Evolutionary conservation across 2,329 filamentous ascomycete genomes (phyloP).

Genomic region (Penicillium sp.): DNA sequence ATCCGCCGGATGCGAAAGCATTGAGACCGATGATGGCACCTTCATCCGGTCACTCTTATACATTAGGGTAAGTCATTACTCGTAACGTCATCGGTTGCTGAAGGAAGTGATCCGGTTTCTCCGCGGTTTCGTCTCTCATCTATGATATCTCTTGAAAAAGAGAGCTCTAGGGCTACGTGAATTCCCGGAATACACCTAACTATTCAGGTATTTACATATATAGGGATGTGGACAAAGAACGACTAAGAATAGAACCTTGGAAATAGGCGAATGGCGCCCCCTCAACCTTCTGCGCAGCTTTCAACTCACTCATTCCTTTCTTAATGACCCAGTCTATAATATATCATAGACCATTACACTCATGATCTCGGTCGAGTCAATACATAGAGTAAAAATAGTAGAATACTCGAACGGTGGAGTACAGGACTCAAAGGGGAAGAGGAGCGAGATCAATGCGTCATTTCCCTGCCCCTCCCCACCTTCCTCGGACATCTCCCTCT

Average conservation of each 20-base stretch:
- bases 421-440: neutral
- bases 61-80: constrained; percentile 6
- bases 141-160: neutral
- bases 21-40: neutral
- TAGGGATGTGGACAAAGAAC: too few relatives aligned
- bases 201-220: too few relatives aligned
- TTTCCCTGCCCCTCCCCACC: constrained; percentile 25
- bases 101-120: constrained; percentile 20
- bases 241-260: too few relatives aligned
- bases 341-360: too few relatives aligned
- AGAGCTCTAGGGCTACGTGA: neutral
- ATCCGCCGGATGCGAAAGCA: constrained; percentile 1
- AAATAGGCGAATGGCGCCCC: too few relatives aligned
- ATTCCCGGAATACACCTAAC: neutral
- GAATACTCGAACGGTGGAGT: neutral
- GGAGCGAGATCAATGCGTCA: constrained; percentile 25
- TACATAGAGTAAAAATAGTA: neutral
- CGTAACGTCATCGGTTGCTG: constrained; percentile 22
- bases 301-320: too few relatives aligned
- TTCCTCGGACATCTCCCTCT: constrained; percentile 21
- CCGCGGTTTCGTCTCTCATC: constrained; percentile 1
- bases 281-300: too few relatives aligned
- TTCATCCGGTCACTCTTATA: neutral
- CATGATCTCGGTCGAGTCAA: too few relatives aligned
- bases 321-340: too few relatives aligned